Percentiles rank a stretch among this genome's conserved stretches.
Evolutionary conservation across 1,139 yeast genomes (phyloP).

Genomic region (Lodderomyces jiufengensis): DNA sequence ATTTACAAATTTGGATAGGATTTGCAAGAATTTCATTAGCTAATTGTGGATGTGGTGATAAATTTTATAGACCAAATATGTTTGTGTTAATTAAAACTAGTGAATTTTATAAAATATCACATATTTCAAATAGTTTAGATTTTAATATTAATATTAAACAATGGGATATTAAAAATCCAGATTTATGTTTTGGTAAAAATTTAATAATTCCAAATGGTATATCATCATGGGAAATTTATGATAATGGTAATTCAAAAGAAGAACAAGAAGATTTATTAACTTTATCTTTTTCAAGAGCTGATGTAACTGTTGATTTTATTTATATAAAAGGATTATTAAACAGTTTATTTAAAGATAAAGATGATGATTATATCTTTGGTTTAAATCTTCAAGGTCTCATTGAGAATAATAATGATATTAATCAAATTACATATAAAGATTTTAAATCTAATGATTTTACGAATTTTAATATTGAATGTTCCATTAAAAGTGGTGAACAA

Average conservation of each 20-base stretch:
- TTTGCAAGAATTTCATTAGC: conserved; percentile 46
- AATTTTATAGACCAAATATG: conserved; percentile 34
- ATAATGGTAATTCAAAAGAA: too few relatives aligned
- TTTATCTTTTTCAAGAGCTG: conserved; percentile 30
- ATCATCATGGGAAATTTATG: conserved; percentile 23
- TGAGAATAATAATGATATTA: too few relatives aligned
- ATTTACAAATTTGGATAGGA: conserved; percentile 45
- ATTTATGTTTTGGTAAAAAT: conserved; percentile 19
- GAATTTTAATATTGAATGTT: too few relatives aligned
- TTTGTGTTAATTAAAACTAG: background rate
- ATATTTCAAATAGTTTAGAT: conserved; percentile 35
- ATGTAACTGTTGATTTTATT: conserved; percentile 30
- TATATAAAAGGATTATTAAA: conserved; percentile 31
- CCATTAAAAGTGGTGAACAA: too few relatives aligned
- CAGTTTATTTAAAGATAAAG: too few relatives aligned
- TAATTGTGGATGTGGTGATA: conserved; percentile 47
- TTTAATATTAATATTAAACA: conserved; percentile 34
- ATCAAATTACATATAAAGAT: too few relatives aligned
- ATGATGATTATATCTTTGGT: too few relatives aligned
- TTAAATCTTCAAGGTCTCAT: too few relatives aligned
- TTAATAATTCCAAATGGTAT: conserved; percentile 37
- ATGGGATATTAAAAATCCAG: conserved; percentile 30
- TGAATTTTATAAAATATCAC: conserved; percentile 20
- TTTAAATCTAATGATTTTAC: too few relatives aligned
- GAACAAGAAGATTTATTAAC: conserved; percentile 22